Evolutionary conservation across 1,284 basidiomycete genomes (phyloP).

Genomic region (Schizophyllum commune): DNA sequence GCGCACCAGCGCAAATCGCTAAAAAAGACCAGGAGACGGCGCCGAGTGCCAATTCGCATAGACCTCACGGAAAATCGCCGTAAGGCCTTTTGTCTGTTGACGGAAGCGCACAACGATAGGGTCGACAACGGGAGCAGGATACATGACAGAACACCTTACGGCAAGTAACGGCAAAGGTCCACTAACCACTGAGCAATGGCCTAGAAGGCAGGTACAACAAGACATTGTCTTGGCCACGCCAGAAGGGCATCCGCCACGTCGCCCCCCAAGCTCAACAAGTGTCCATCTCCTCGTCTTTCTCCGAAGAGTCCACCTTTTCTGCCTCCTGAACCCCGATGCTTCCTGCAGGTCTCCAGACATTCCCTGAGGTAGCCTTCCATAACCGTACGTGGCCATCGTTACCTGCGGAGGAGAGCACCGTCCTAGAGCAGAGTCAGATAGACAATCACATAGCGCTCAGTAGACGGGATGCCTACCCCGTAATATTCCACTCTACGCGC

Average conservation of each 20-base stretch:
- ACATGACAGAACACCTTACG: too few relatives aligned
- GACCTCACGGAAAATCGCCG: too few relatives aligned
- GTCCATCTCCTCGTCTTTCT: slow-evolving; percentile 35
- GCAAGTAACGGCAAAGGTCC: too few relatives aligned
- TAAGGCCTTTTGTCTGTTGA: not conserved
- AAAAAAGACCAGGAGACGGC: too few relatives aligned
- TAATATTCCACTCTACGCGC: slow-evolving; percentile 83
- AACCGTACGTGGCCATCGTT: slow-evolving; percentile 85
- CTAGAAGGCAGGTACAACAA: too few relatives aligned
- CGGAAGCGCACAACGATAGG: not conserved
- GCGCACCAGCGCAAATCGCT: too few relatives aligned
- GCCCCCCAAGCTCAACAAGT: slow-evolving; percentile 10
- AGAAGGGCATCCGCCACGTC: too few relatives aligned
- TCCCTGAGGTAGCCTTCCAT: slow-evolving; percentile 79
- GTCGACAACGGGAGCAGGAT: not conserved
- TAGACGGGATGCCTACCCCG: slow-evolving; percentile 49
- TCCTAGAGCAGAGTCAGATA: slow-evolving; percentile 38
- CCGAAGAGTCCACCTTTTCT: slow-evolving; percentile 38
- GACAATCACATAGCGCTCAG: slow-evolving; percentile 5
- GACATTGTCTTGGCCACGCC: too few relatives aligned
- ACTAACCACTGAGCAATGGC: too few relatives aligned
- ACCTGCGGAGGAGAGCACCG: slow-evolving; percentile 80
- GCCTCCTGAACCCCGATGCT: slow-evolving; percentile 70
- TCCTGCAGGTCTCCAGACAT: slow-evolving; percentile 71
- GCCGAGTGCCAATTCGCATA: too few relatives aligned